A percentile compares a stretch with the other conserved stretches of the same genome.
Evolutionary conservation across 345 rosid species (phyloP).

Genomic region (Salix exigua): DNA sequence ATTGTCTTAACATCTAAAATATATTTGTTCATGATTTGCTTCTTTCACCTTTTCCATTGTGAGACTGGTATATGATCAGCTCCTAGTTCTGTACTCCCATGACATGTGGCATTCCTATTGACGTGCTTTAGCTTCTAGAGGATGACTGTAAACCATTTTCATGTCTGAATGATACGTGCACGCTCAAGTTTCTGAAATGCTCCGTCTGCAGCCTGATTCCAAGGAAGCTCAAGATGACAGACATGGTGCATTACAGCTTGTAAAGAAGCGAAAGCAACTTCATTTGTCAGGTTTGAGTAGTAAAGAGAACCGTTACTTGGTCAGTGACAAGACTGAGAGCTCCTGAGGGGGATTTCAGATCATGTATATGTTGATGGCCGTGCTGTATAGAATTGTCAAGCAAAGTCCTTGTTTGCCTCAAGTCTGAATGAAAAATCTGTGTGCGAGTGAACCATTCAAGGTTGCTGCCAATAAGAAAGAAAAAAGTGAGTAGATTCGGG

Average conservation of each 20-base stretch:
- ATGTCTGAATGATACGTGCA: neutral
- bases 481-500: too few relatives aligned
- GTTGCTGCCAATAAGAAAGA: too few relatives aligned
- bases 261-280: constrained; percentile 70
- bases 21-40: neutral
- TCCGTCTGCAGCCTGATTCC: constrained; percentile 44
- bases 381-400: too few relatives aligned
- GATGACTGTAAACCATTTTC: neutral
- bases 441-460: too few relatives aligned
- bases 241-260: constrained; percentile 49
- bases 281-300: constrained; percentile 51
- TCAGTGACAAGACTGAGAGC: constrained; percentile 41
- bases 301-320: constrained; percentile 42
- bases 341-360: constrained; percentile 17
- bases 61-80: neutral
- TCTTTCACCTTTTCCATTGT: neutral
- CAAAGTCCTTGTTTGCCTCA: too few relatives aligned
- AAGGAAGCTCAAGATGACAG: constrained; percentile 60
- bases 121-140: neutral
- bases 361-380: neutral
- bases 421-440: too few relatives aligned
- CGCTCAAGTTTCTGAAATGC: neutral
- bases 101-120: neutral
- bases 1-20: neutral
- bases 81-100: neutral